A percentile compares a stretch with the other conserved stretches of the same genome.
These are phyloP conservation scores for Dichotomopilus funicola DNA, from an alignment of 2,329 filamentous ascomycete genomes.

Conservation along the genomic window DNA sequence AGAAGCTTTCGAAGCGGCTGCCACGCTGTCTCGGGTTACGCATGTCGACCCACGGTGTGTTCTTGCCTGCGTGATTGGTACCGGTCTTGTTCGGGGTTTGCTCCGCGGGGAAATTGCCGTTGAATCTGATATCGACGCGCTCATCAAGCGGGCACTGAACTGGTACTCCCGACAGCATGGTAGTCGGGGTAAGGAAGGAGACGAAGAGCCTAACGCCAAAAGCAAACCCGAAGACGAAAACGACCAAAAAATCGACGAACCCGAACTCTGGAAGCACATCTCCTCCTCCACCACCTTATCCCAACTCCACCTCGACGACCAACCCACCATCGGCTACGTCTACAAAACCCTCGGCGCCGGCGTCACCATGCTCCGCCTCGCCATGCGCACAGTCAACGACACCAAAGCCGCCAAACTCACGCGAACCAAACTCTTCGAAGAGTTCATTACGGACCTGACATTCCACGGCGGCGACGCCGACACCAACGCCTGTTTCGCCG, in stretches of 20 bases:
- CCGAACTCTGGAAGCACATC: conserved; percentile 37
- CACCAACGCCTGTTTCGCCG: conserved; percentile 48
- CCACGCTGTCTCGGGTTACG: conserved; percentile 38
- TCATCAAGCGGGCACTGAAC: conserved; percentile 34
- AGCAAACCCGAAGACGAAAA: conserved; percentile 14
- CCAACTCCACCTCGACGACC: conserved; percentile 40
- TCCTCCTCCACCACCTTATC: conserved; percentile 30
- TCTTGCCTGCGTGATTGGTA: conserved; percentile 42
- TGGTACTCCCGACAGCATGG: conserved; percentile 29
- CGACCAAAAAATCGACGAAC: conserved; percentile 31
- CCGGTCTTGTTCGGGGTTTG: conserved; percentile 40
- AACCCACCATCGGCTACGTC: conserved; percentile 44
- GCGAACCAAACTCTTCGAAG: conserved; percentile 35
- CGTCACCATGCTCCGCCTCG: conserved; percentile 38
- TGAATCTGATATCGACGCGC: conserved; percentile 35
- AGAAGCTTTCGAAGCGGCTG: conserved; percentile 39
- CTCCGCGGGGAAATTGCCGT: conserved; percentile 37
- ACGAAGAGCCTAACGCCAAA: too few relatives aligned
- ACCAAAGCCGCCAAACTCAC: conserved; percentile 14
- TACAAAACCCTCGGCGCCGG: conserved; percentile 48
- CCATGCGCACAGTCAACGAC: conserved; percentile 31
- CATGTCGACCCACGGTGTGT: conserved; percentile 48
- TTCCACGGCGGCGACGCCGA: conserved; percentile 49
- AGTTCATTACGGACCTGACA: conserved; percentile 41
- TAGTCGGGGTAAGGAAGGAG: too few relatives aligned